Evolutionary conservation across 352 stramenopile species (phyloP), one percentile per base, ranked within the genome.

Genomic region (Phytophthora fragariaefolia): DNA sequence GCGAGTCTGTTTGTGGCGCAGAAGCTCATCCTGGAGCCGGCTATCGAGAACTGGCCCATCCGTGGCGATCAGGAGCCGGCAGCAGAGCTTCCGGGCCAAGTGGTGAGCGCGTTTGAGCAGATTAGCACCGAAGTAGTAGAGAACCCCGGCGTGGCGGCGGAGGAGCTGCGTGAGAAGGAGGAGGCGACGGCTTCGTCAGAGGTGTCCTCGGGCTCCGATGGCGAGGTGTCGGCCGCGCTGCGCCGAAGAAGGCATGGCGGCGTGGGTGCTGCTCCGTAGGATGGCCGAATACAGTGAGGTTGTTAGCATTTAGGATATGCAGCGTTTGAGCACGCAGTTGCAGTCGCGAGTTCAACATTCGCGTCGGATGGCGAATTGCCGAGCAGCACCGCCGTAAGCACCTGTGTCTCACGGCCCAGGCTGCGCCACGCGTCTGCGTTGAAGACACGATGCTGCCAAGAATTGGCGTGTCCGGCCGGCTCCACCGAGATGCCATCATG

Each of bases 1-100:
- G 83, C 94, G 53, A 97, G 89, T 74, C 60, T 97, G 15, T 98
- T 98, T 69, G 77, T 98, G 24, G 91, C 91, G 48, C 87, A 95
- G 54, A 93, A 98, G 53, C 77, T 94, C 57, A 85, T 94, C 15
- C 54, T 92, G n/a, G 83, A 91, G 58, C 82, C 85, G 9, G 73
- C 84, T n/a, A 40, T 64, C n/a, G 71, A 79, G 12, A 62, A 76
- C 0, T 76, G 54, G 49, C 59, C 58, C 22, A 22, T n/a, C 24
- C 22, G 23, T 9, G 46, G 38, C 27, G 40, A 67, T 45, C 53
- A 66, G 10, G 53, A 71, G 20, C 30, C 48, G 36, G 3, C 49
- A 17, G 55, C 24, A 20, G 52, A 51, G 36, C 13, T 47, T 36
- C 43, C 36, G 20, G 27, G 38, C 4, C 30, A 50, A 36, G 20